phyloP scores from a whole-genome alignment of 2,329 filamentous ascomycete genomes.

The Penicillium sp. region DNA sequence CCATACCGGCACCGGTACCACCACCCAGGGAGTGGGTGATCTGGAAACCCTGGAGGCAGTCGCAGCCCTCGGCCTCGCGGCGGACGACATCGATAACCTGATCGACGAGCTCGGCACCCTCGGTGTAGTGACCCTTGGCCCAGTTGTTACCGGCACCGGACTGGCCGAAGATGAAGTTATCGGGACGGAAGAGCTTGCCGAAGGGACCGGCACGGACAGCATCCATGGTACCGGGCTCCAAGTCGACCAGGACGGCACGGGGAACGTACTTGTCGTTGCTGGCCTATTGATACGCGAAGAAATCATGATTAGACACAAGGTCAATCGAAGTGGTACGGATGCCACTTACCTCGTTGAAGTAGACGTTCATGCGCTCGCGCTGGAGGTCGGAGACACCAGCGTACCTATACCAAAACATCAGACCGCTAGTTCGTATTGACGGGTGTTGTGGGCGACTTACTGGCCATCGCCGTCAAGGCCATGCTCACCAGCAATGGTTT shows the following conservation, averaged over 20 bases:
- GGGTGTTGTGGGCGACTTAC: constrained; percentile 56
- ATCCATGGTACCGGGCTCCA: constrained; percentile 99
- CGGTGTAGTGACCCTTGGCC: constrained; percentile 99
- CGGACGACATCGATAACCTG: constrained; percentile 97
- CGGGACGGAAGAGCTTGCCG: constrained; percentile 97
- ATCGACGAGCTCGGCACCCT: constrained; percentile 98
- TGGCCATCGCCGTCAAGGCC: constrained; percentile 96
- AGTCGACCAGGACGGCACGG: constrained; percentile 97
- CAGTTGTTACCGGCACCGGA: constrained; percentile 99
- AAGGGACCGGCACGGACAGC: constrained; percentile 97
- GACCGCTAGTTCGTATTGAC: constrained; percentile 16
- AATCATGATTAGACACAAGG: constrained; percentile 1
- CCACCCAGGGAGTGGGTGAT: constrained; percentile 99
- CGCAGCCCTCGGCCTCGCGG: constrained; percentile 96
- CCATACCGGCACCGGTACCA: constrained; percentile 99
- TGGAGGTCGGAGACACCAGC: constrained; percentile 98
- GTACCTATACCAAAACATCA: constrained; percentile 65
- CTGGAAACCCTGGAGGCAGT: constrained; percentile 99
- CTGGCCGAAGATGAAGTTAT: constrained; percentile 99
- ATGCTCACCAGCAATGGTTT: constrained; percentile 85
- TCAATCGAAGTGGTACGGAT: neutral
- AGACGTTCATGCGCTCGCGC: constrained; percentile 99
- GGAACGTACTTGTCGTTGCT: constrained; percentile 99
- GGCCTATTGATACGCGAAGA: constrained; percentile 57
- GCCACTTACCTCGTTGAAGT: constrained; percentile 82